These are phyloP conservation scores for Craterostigma plantagineum DNA, from an alignment of 257 asterid genomes.

Conservation along the genomic window DNA sequence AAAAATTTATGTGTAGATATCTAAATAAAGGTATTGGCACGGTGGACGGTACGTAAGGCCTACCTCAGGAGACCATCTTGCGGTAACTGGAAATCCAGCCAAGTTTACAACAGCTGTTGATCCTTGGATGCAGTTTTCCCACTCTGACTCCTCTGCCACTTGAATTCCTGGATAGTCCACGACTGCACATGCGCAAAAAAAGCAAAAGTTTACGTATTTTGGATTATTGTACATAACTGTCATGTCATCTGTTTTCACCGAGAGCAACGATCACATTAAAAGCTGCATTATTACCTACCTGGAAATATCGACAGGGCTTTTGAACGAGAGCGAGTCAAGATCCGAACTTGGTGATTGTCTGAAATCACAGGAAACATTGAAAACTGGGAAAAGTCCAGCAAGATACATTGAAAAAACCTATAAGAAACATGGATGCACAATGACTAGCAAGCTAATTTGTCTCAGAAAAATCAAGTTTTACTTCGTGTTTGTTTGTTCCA, in stretches of 20 bases:
- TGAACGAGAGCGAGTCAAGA: constrained; percentile 67
- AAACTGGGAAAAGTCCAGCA: neutral
- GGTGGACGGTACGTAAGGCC: neutral
- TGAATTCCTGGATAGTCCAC: constrained; percentile 55
- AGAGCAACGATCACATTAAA: neutral
- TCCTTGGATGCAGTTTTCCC: constrained; percentile 65
- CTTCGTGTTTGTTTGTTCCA: too few species aligned
- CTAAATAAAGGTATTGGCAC: too few species aligned
- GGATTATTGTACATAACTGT: neutral
- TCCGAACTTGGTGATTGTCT: constrained; percentile 69
- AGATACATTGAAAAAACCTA: too few species aligned
- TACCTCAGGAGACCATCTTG: constrained; percentile 93
- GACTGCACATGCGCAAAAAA: constrained; percentile 19
- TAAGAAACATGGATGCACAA: too few species aligned
- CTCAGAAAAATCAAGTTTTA: too few species aligned
- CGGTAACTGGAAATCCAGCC: constrained; percentile 84
- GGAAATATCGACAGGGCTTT: constrained; percentile 66
- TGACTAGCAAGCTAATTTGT: too few species aligned
- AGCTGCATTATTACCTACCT: constrained; percentile 69
- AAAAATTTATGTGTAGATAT: too few species aligned
- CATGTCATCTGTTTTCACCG: neutral
- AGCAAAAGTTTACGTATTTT: too few species aligned
- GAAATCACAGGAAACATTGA: constrained; percentile 4
- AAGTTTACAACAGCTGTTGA: constrained; percentile 87
- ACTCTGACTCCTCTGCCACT: constrained; percentile 70